Evolutionary conservation across 2,329 filamentous ascomycete species (phyloP), one percentile per base, ranked within the genome.

Genomic region (Phyllosticta citriasiana): DNA sequence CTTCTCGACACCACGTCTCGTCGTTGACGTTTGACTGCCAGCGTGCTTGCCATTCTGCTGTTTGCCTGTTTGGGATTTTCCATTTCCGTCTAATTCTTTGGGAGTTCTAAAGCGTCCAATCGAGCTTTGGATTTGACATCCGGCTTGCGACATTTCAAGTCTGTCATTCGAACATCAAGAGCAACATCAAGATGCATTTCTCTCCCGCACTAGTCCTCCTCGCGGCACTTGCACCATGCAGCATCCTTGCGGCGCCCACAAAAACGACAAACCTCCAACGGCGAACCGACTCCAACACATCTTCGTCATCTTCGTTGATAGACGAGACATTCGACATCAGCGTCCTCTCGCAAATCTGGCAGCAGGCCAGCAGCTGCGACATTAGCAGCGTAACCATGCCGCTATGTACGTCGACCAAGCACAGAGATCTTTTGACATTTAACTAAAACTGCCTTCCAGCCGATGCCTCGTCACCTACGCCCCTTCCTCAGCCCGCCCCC

Each of bases 401-500:
- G 51, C 57, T 63, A 47, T 70, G 73, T 75, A 72, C 50, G 67
- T 64, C 10, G 10, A 14, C 33, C 33, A 40, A 40, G 7, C 7
- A 35, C 12, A 16, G 10, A 40, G 7, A 40, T 40, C 33, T 40
- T 4, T 19, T 19, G 53, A 12, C 53, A 24, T 33, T 27, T 2
- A 9, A 59, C 22, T 26, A 35, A 56, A 7, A 57, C 67, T 71
- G 66, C 72, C 66, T 66, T 6, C 9, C 27, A 22, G 22, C 53
- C 30, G 16, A 14, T n/a, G 26, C 50, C 19, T 54, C 24, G 30
- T 30, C 59, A 61, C 78, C 84, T 54, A 78, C 79, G 6, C 76
- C 82, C 16, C 80, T 96, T 6, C 85, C 88, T 14, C 65, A 79
- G 7, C 84, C 85, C 14, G 76, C 83, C 0, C 66, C 77, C 6